Evolutionary conservation across 2,329 filamentous ascomycete genomes (phyloP).

Genomic region (Coleophoma eucalyptorum): DNA sequence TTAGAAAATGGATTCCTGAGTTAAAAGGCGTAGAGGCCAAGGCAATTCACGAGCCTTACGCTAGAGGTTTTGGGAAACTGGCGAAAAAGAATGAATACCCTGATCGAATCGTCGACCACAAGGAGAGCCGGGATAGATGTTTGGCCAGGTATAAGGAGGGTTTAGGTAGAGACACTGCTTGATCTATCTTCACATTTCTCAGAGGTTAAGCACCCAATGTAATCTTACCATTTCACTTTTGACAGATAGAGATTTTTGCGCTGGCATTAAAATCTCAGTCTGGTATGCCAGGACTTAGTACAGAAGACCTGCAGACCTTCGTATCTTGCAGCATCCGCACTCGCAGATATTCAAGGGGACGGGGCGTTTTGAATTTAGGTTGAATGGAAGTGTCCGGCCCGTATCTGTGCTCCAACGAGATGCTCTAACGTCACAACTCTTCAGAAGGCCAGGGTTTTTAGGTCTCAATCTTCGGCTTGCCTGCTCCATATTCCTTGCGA

Average conservation of each 20-base stretch:
- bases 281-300: no score
- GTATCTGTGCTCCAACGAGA: constrained; percentile 65
- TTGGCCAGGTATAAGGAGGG: constrained; percentile 68
- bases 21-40: constrained; percentile 59
- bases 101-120: constrained; percentile 70
- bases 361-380: not conserved
- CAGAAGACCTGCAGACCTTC: no score
- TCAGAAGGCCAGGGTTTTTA: constrained; percentile 45
- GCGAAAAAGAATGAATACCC: constrained; percentile 72
- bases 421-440: constrained; percentile 59
- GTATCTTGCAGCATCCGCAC: no score
- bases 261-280: no score
- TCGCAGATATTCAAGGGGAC: not conserved
- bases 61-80: constrained; percentile 48
- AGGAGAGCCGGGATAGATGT: constrained; percentile 61
- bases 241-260: no score
- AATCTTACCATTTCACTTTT: no score
- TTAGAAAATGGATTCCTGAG: constrained; percentile 79
- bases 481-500: constrained; percentile 2
- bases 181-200: not conserved
- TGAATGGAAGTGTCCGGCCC: constrained; percentile 47
- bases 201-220: no score
- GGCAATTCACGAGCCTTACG: constrained; percentile 79
- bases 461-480: constrained; percentile 29
- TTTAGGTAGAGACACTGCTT: constrained; percentile 41